Evolutionary conservation across 2,329 filamentous ascomycete species (phyloP), one percentile per base, ranked within the genome.

Genomic region (Volutella citrinella): DNA sequence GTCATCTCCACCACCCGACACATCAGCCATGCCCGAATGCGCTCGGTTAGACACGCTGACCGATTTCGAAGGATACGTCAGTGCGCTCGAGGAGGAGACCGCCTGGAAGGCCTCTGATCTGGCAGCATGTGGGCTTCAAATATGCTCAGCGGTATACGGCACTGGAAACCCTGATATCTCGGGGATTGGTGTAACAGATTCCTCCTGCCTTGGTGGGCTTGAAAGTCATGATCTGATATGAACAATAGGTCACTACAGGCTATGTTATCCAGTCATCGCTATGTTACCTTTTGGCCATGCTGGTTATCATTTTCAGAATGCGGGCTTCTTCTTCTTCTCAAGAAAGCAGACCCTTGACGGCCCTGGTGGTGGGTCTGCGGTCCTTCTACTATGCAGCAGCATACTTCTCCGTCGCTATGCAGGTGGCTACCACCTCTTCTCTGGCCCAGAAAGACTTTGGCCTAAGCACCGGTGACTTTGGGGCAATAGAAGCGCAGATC

Each of bases 361-460:
- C 35, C 22, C 25, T 22, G 5, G 34, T 20, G 11, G 30, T 19
- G 13, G 38, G 34, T 15, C 27, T 45, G 5, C 21, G n/a, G 10
- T 23, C 29, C 8, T 51, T 47, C 33, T 42, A 51, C 12, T 30
- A 40, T 20, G 50, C 48, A 5, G 43, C 34, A 4, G 40, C 34
- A 16, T 51, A 52, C 29, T 55, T 55, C 25, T 36, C 45, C 5
- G 32, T 51, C 10, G 29, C 49, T 3, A 20, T 51, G 4, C 43
- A 52, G 27, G 27, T 52, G 5, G 49, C 52, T 13, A 38, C 42
- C 0, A 46, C 53, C 6, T 22, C 38, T 9, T 32, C 49, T 8
- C 42, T 55, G 4, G 34, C 43, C 3, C 43, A 40, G 5, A 51
- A 55, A 15, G 48, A 55, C 40, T 51, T 44, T 20, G 46, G 46